Percentiles rank a stretch among this genome's conserved stretches.
Conservation (phyloP, 139 green algal species). For the Gonium pectorale region DNA sequence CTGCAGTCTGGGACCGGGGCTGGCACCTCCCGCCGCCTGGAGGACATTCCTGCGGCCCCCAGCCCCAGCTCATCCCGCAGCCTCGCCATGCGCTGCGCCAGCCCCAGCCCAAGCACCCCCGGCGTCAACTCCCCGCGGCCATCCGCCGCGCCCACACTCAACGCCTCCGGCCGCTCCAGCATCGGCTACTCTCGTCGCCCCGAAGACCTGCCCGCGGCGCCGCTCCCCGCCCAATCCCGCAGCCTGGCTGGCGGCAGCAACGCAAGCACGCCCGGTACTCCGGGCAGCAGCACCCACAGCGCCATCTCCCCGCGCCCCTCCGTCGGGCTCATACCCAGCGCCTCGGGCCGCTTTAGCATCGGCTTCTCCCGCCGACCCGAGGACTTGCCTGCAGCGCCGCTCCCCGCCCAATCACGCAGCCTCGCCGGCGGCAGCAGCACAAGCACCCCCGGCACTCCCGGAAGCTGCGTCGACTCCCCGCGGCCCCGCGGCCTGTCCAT, state of each 20-base stretch:
- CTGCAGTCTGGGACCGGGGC: no score
- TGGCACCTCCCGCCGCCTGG: neutral
- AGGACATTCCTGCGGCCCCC: neutral
- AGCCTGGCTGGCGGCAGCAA: neutral
- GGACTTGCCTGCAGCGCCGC: neutral
- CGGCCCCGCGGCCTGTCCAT: neutral
- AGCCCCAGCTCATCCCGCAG: neutral
- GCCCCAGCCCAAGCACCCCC: no score
- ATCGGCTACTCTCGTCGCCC: neutral
- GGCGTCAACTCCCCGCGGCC: neutral
- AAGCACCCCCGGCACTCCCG: neutral
- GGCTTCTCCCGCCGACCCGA: conserved; percentile 6
- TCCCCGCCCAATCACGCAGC: neutral
- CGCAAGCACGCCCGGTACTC: neutral
- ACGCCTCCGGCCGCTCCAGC: neutral
- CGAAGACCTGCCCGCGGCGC: neutral
- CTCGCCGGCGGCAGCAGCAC: neutral
- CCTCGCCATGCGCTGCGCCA: neutral
- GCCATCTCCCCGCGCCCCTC: neutral
- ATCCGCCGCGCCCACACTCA: neutral
- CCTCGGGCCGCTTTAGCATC: neutral
- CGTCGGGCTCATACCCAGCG: neutral
- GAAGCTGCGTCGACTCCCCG: neutral
- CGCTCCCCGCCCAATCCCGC: neutral
- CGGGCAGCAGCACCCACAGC: neutral